Base-by-base conservation (phyloP, 1,284 basidiomycete genomes). In the Heterobasidion occidentale region DNA sequence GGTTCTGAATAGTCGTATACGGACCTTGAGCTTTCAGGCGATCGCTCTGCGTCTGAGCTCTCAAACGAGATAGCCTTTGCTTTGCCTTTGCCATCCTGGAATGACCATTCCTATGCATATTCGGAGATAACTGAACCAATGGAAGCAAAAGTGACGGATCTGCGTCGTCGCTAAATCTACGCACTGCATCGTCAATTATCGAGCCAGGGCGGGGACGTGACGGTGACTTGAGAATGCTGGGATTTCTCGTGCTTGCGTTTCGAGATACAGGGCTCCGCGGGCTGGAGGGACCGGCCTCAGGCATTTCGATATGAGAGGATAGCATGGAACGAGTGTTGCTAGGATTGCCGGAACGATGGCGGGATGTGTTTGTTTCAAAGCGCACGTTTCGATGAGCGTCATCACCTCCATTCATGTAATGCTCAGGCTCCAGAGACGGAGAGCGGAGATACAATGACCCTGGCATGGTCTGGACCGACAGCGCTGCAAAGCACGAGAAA, bases 391-490 rank as follows among this genome's bases (percentile, higher is more conserved):
- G 70, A 36, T 62, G 67, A n/a, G 64, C 62, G 46, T 61, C 55
- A n/a, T 63, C 51, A 33, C 59, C 54, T 15, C 9, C 55, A 59
- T 51, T 60, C 19, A 9, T 15, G 7, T 14, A n/a, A 6, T 46
- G 33, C 4, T 80, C 77, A 2, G 83, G 82, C 38, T 80, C 70
- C 12, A 84, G 71, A 17, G 88, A 88, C 0, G 80, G 75, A 0
- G 88, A 87, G 6, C 86, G 81, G 8, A 86, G 81, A 64, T 82
- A 88, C 7, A 90, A 76, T 1, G 88, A 79, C 9, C 88, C 88
- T n/a, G 88, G 88, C 88, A 90, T 90, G 1, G 81, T 85, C 2
- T 77, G 1, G 80, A 80, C 2, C 71, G 69, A n/a, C 72, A 69
- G 49, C 75, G 75, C 47, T 69, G 71, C 4, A 60, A 56, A 0